phyloP scores from a whole-genome alignment of 2,329 filamentous ascomycete species.

The Ciborinia camelliae region DNA sequence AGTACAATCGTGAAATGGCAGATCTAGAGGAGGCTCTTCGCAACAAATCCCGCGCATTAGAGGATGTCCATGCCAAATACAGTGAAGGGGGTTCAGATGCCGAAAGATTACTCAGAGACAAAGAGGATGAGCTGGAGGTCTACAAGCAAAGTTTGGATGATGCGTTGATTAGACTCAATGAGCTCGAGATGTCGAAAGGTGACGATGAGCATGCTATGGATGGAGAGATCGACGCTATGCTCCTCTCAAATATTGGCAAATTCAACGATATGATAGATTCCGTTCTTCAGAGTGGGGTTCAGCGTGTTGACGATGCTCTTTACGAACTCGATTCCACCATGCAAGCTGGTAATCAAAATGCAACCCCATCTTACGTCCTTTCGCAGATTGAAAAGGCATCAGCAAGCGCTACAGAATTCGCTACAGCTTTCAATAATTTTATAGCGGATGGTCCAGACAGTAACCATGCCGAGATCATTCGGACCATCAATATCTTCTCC shows the following conservation, averaged over 20 bases:
- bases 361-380: slow-evolving; percentile 87
- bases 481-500: slow-evolving; percentile 84
- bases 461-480: slow-evolving; percentile 86
- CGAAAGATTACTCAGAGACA: slow-evolving; percentile 80
- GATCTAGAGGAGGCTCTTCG: slow-evolving; percentile 90
- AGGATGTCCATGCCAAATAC: slow-evolving; percentile 75
- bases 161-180: slow-evolving; percentile 86
- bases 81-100: slow-evolving; percentile 81
- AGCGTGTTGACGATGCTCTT: slow-evolving; percentile 90
- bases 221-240: slow-evolving; percentile 84
- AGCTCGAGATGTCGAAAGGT: slow-evolving; percentile 72
- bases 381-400: slow-evolving; percentile 98
- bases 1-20: slow-evolving; percentile 96
- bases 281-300: slow-evolving; percentile 86
- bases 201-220: slow-evolving; percentile 79
- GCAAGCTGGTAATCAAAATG: slow-evolving; percentile 98
- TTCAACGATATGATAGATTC: slow-evolving; percentile 98
- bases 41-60: slow-evolving; percentile 82
- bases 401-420: slow-evolving; percentile 92
- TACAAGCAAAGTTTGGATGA: slow-evolving; percentile 99
- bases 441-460: slow-evolving; percentile 94
- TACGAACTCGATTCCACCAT: slow-evolving; percentile 97
- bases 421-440: slow-evolving; percentile 96
- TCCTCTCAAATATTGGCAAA: slow-evolving; percentile 82
- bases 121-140: slow-evolving; percentile 96